Percentiles rank a stretch among this genome's conserved stretches.
These are phyloP conservation scores for Leccinellum rugosiceps DNA, from an alignment of 768 basidiomycete genomes.

Conservation along the genomic window DNA sequence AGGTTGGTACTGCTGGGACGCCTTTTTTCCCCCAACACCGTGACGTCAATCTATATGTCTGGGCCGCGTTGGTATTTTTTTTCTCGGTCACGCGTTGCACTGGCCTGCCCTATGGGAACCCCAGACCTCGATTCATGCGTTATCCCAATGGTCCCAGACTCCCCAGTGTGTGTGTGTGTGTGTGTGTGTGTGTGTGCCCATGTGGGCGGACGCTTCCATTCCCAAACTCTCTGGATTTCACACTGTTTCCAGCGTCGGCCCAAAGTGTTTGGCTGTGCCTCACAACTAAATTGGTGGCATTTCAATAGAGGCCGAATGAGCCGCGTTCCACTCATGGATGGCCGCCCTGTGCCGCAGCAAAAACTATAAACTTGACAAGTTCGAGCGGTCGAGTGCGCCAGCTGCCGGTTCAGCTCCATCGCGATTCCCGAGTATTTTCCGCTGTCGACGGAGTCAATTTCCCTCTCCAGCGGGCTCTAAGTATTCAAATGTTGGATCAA, in stretches of 20 bases:
- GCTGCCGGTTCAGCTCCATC: slow-evolving; percentile 6
- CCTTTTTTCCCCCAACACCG: slow-evolving; percentile 2
- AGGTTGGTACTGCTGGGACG: slow-evolving; percentile 14
- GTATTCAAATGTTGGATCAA: slow-evolving; percentile 32
- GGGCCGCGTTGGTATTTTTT: slow-evolving; percentile 1
- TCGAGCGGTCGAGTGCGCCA: slow-evolving; percentile 1
- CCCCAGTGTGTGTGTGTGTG: no score
- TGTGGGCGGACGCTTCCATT: slow-evolving; percentile 15
- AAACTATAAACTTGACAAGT: slow-evolving; percentile 10
- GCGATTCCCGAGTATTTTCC: slow-evolving; percentile 25
- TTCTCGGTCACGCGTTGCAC: slow-evolving; percentile 8
- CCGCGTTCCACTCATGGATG: slow-evolving; percentile 16
- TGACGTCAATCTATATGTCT: slow-evolving; percentile 16
- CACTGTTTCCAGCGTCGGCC: slow-evolving; percentile 21
- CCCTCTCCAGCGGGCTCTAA: slow-evolving; percentile 12
- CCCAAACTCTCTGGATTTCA: slow-evolving; percentile 26
- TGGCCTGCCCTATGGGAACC: slow-evolving; percentile 13
- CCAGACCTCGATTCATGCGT: slow-evolving; percentile 3
- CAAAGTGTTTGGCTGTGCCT: slow-evolving; percentile 27
- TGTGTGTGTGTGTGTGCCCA: background rate
- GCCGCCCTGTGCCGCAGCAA: slow-evolving; percentile 17
- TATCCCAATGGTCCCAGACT: slow-evolving; percentile 6
- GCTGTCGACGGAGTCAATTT: slow-evolving; percentile 21
- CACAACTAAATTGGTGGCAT: slow-evolving; percentile 27
- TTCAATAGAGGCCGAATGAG: slow-evolving; percentile 13